Conservation (phyloP, 306 rosid genomes). For the Begonia fuchsioides region DNA sequence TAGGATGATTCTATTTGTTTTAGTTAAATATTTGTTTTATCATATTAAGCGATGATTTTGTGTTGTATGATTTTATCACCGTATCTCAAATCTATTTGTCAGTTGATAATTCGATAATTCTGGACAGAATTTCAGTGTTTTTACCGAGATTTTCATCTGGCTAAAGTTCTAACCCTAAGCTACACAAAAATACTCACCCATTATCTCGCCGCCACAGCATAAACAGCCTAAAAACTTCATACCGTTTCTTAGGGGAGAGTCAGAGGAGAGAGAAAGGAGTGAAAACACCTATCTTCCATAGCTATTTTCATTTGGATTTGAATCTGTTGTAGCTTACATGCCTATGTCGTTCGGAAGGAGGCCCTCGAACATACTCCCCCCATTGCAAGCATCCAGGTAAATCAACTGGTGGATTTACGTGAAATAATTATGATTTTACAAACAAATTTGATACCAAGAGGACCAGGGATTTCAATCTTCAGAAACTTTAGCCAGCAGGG, state of each 20-base stretch:
- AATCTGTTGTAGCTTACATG: constrained; percentile 48
- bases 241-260: constrained; percentile 19
- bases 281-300: constrained; percentile 54
- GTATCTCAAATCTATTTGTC: too few relatives aligned
- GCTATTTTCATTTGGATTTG: constrained; percentile 38
- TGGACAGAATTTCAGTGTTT: too few relatives aligned
- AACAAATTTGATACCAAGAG: too few relatives aligned
- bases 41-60: too few relatives aligned
- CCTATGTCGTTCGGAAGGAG: constrained; percentile 32
- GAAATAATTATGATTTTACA: too few relatives aligned
- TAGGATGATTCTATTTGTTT: too few relatives aligned
- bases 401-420: too few relatives aligned
- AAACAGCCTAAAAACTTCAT: not conserved
- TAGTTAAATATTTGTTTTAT: too few relatives aligned
- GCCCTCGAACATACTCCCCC: constrained; percentile 69
- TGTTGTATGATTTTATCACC: too few relatives aligned
- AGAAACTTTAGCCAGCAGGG: constrained; percentile 61
- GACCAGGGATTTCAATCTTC: too few relatives aligned
- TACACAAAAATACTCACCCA: not conserved
- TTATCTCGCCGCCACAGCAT: too few relatives aligned
- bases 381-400: constrained; percentile 70
- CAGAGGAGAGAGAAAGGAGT: not conserved
- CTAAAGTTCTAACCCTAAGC: constrained; percentile 30
- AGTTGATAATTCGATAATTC: too few relatives aligned
- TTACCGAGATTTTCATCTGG: constrained; percentile 2